A percentile compares a stretch with the other conserved stretches of the same genome.
Conservation (phyloP, 768 basidiomycete species). For the Grammothele lineata region DNA sequence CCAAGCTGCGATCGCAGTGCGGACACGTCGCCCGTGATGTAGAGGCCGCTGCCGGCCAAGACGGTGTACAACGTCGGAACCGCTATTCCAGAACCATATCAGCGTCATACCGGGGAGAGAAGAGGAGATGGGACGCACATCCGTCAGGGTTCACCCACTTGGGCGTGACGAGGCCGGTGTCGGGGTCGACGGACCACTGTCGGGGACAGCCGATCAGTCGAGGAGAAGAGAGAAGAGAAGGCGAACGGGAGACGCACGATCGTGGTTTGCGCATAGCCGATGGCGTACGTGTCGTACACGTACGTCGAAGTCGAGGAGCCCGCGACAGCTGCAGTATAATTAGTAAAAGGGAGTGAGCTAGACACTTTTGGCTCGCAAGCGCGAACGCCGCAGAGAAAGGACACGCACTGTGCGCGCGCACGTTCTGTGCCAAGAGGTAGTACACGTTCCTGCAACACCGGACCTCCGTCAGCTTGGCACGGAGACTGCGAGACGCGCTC, state of each 20-base stretch:
- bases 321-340: constrained; percentile 8
- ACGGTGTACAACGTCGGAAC: too few species aligned
- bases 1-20: too few species aligned
- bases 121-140: constrained; percentile 5
- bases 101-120: neutral
- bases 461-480: too few species aligned
- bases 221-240: neutral
- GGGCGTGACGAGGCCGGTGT: constrained; percentile 9
- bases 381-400: neutral
- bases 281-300: constrained; percentile 18
- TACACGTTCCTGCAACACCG: constrained; percentile 3
- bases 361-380: neutral
- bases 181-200: constrained; percentile 15
- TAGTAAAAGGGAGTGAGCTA: too few species aligned
- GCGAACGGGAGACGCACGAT: constrained; percentile 5
- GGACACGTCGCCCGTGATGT: too few species aligned
- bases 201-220: neutral
- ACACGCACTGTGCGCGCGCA: constrained; percentile 11
- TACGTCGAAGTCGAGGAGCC: constrained; percentile 8
- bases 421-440: constrained; percentile 15
- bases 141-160: constrained; percentile 22
- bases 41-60: too few species aligned
- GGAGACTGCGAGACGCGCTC: too few species aligned
- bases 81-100: too few species aligned
- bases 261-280: constrained; percentile 19